A percentile compares a stretch with the other conserved stretches of the same genome.
Conservation (phyloP, 2,329 filamentous ascomycete species). For the Aplosporella prunicola region DNA sequence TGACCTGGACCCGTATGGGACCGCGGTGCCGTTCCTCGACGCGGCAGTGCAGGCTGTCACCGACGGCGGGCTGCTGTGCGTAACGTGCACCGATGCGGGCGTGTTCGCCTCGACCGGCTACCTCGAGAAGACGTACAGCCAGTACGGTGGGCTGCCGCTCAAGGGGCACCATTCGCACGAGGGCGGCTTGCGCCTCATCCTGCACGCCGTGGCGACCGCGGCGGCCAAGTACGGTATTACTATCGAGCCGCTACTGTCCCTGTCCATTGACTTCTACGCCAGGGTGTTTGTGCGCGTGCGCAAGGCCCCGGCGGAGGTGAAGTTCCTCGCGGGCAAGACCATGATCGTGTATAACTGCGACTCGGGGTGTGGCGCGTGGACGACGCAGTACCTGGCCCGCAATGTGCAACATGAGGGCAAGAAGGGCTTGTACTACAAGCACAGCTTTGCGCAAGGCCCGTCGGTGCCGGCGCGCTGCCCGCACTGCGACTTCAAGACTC, state of each 20-base stretch:
- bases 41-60: slow-evolving; percentile 77
- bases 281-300: slow-evolving; percentile 78
- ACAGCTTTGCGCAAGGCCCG: slow-evolving; percentile 64
- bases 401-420: slow-evolving; percentile 60
- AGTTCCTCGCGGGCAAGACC: slow-evolving; percentile 80
- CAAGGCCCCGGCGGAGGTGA: slow-evolving; percentile 75
- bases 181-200: slow-evolving; percentile 73
- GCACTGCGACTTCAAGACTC: slow-evolving; percentile 79
- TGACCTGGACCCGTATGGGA: slow-evolving; percentile 92
- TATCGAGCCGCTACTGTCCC: slow-evolving; percentile 81
- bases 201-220: slow-evolving; percentile 70
- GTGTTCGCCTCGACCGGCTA: slow-evolving; percentile 94
- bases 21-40: slow-evolving; percentile 85
- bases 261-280: slow-evolving; percentile 94
- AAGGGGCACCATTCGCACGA: slow-evolving; percentile 85
- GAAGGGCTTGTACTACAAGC: slow-evolving; percentile 66
- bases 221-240: slow-evolving; percentile 78
- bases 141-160: slow-evolving; percentile 85
- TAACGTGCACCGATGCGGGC: slow-evolving; percentile 93
- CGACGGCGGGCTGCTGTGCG: slow-evolving; percentile 82
- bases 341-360: slow-evolving; percentile 94
- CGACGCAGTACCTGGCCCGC: slow-evolving; percentile 66
- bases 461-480: slow-evolving; percentile 57
- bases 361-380: slow-evolving; percentile 82
- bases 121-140: slow-evolving; percentile 81